Base-by-base conservation (phyloP, 805 yeast species). In the Vanderwaltozyma yarrowii region DNA sequence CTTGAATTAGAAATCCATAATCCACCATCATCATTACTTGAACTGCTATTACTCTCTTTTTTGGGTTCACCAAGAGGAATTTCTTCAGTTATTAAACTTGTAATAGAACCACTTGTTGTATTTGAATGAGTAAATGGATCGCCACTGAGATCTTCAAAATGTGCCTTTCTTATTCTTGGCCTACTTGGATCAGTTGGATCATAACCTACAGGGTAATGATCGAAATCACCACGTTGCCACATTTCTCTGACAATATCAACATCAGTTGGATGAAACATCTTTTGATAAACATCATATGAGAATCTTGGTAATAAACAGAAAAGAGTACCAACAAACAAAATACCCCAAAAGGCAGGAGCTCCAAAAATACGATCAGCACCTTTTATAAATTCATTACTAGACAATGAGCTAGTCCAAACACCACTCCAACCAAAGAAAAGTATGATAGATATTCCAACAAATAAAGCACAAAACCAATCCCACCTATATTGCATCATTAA, bases 111-210 rank as follows among this genome's bases (percentile, higher is more conserved):
- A 11, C 11, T 24, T 7, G 27, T 8, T 4, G 27, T 10, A 28
- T 28, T n/a, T n/a, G n/a, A n/a, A n/a, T n/a, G n/a, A n/a, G n/a
- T 14, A 14, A 8, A 28, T 15, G 16, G 5, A 10, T 11, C 13
- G 4, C 27, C 27, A 16, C 14, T n/a, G 6, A 14, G 5, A 14
- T 28, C 9, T n/a, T n/a, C 16, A 5, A 23, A 15, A 15, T 16
- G 10, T 8, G 73, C 70, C 35, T 69, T 63, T 30, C 75, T 65
- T 23, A 80, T 63, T 43, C 69, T 69, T 13, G 65, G 67, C 47
- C 82, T 69, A 43, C 77, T 62, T 23, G 88, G 85, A 58, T 81
- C 88, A 2, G 94, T 81, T 32, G 94, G 94, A 56, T 82, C 94
- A 54, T 79, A 82, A 38, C 73, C 69, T 10, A 56, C 61, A 10